Evolutionary conservation across 768 basidiomycete species (phyloP).

Genomic region (Multifurca ochricompacta): DNA sequence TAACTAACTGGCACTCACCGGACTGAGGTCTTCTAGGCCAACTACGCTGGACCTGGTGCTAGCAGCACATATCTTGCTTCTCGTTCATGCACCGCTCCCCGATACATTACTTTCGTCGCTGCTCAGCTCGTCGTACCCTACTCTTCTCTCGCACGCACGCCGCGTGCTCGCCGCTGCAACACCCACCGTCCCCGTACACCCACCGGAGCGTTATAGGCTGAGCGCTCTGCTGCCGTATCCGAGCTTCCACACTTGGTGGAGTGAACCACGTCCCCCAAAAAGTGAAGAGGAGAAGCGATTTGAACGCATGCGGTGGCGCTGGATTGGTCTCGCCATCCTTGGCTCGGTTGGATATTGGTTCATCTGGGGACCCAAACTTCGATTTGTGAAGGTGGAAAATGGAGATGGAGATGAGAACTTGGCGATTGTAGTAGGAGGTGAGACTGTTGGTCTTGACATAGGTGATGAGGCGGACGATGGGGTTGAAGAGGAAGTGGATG

Average conservation of each 20-base stretch:
- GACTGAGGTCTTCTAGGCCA: constrained; percentile 33
- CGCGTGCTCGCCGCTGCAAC: constrained; percentile 35
- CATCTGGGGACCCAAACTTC: constrained; percentile 10
- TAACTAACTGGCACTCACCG: neutral
- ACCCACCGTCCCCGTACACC: constrained; percentile 19
- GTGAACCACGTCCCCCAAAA: constrained; percentile 20
- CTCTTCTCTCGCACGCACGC: constrained; percentile 50
- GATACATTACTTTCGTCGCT: constrained; percentile 51
- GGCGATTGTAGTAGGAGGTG: constrained; percentile 5
- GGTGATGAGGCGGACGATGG: constrained; percentile 20
- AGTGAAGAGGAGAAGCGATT: constrained; percentile 41
- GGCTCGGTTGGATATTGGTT: constrained; percentile 35
- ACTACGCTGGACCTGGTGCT: constrained; percentile 58
- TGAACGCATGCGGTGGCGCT: constrained; percentile 45
- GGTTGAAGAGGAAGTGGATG: constrained; percentile 10
- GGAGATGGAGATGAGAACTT: constrained; percentile 8
- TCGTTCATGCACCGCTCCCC: constrained; percentile 52
- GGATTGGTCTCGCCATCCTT: constrained; percentile 37
- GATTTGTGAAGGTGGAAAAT: neutral
- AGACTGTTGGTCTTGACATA: neutral
- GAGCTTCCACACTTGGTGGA: constrained; percentile 28
- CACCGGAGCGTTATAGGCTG: constrained; percentile 34
- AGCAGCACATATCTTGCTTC: constrained; percentile 60
- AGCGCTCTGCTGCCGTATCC: constrained; percentile 19
- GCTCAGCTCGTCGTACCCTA: constrained; percentile 47